Base-by-base conservation (phyloP, 2,329 filamentous ascomycete species). In the Thielaviopsis cerberus region DNA sequence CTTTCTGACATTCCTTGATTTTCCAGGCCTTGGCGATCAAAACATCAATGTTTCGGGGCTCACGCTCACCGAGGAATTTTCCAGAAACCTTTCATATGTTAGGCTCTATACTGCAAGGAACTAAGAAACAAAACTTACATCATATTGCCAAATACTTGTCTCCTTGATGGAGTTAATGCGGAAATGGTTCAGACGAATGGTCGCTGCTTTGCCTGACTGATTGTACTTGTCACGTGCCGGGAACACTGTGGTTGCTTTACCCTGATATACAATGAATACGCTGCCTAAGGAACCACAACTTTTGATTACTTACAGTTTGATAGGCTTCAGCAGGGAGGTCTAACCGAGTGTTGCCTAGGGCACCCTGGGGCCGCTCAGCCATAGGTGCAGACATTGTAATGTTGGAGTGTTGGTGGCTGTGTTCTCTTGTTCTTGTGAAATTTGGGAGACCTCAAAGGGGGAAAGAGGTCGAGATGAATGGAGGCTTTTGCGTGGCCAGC, bases 21-120 rank as follows among this genome's bases (percentile, higher is more conserved):
- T 79, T 71, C 88, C 88, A 96, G 26, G 89, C 78, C 67, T 87
- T 89, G 67, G 81, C 82, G 64, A 88, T 76, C 4, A 92, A 72
- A 3, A 78, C 77, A 4, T 77, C 74, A 17, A 61, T 37, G 45
- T 62, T 62, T 1, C 53, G 57, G 7, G 61, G 53, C 10, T 59
- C 54, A 13, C 54, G 52, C n/a, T 55, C 25, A 17, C 59, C 56
- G 22, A 61, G 34, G 17, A 37, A 61, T 37, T 56, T 58, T 27
- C 53, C 57, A 13, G 62, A 25, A 17, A 62, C 53, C 61, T 61
- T 26, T 6, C 51, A 23, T 17, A 24, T 53, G 51, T 54, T 48
- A 50, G 50, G n/a, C 45, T 52, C 1, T 15, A 5, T n/a, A 8
- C 30, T 51, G 23, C 51, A 53, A 23, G 27, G 50, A 48, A 10